Evolutionary conservation across 2,329 filamentous ascomycete species (phyloP).

Genomic region (Nothopassalora personata): DNA sequence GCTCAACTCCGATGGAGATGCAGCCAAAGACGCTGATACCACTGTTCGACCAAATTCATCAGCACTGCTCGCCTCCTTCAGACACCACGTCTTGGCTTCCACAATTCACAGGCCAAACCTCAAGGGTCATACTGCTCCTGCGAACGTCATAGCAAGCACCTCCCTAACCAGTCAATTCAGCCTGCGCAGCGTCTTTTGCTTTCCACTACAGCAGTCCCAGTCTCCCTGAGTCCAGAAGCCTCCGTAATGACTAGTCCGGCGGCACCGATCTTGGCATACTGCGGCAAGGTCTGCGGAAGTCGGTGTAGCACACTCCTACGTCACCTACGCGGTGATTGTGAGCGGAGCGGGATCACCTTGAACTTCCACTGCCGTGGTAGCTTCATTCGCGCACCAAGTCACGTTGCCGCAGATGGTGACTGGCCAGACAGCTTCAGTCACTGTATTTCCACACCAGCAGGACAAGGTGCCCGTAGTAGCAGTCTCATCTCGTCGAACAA

Average conservation of each 20-base stretch:
- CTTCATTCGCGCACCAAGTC: slow-evolving; percentile 3
- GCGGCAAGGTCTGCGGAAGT: background rate
- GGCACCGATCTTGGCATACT: background rate
- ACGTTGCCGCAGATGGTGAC: slow-evolving; percentile 2
- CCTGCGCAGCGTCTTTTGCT: background rate
- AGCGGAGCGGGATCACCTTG: background rate
- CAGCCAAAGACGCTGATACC: background rate
- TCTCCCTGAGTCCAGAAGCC: background rate
- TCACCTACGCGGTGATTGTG: background rate
- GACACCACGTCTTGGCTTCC: slow-evolving; percentile 1
- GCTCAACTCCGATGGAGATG: background rate
- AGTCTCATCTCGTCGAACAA: background rate
- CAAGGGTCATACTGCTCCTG: background rate
- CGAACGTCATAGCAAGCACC: background rate
- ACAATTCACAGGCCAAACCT: slow-evolving; percentile 1
- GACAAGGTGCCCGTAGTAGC: background rate
- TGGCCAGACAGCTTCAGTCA: background rate
- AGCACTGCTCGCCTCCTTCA: background rate
- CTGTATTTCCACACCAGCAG: slow-evolving; percentile 1
- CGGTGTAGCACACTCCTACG: background rate
- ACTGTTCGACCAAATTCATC: background rate
- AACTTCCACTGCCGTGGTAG: background rate
- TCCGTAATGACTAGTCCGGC: background rate
- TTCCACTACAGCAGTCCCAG: background rate
- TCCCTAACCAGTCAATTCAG: background rate